A percentile compares a stretch with the other conserved stretches of the same genome.
phyloP scores from a whole-genome alignment of 176 grass and related monocot species.

The Eleusine coracana region DNA sequence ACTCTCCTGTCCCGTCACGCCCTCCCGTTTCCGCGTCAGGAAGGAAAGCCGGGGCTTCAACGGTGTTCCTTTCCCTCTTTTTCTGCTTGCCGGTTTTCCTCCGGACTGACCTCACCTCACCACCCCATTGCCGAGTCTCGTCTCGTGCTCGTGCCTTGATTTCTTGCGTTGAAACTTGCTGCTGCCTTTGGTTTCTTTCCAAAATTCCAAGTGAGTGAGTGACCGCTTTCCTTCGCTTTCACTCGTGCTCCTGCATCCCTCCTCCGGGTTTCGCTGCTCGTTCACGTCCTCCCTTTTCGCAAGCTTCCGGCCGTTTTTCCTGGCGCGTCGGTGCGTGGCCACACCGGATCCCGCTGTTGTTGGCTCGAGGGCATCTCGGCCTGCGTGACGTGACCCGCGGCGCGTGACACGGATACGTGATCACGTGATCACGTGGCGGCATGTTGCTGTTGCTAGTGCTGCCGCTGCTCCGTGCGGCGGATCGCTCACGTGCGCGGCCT shows the following conservation, averaged over 20 bases:
- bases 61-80: neutral
- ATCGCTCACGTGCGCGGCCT: slow-evolving; percentile 39
- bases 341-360: neutral
- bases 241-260: neutral
- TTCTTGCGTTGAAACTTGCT: neutral
- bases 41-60: neutral
- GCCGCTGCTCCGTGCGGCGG: slow-evolving; percentile 23
- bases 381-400: neutral
- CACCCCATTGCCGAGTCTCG: neutral
- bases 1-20: neutral
- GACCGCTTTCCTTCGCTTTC: too few species aligned
- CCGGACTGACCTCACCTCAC: neutral
- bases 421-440: slow-evolving; percentile 45
- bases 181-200: neutral
- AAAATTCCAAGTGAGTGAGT: too few species aligned
- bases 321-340: too few species aligned
- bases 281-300: too few species aligned
- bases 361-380: neutral
- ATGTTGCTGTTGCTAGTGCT: neutral
- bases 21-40: neutral
- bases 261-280: too few species aligned
- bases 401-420: neutral
- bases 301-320: too few species aligned
- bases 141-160: slow-evolving; percentile 9
- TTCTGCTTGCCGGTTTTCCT: neutral